A percentile compares a stretch with the other conserved stretches of the same genome.
These are phyloP conservation scores for Agrocybe praecox DNA, from an alignment of 768 basidiomycete species.

Conservation along the genomic window DNA sequence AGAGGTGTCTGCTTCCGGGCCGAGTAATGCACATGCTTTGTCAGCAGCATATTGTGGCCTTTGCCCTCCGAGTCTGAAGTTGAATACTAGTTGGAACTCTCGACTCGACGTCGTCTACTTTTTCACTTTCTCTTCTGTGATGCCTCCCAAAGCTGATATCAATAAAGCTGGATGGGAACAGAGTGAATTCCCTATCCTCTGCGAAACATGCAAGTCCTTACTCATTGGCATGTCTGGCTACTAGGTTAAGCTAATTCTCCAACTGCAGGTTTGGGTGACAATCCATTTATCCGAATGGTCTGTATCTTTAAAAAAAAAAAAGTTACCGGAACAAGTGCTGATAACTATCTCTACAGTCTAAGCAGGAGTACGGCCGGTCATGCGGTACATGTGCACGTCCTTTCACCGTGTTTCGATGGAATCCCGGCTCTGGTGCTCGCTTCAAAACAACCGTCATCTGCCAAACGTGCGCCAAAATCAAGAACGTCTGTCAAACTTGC, in stretches of 20 bases:
- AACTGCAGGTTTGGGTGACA: constrained; percentile 75
- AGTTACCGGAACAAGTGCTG: background rate
- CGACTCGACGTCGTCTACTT: background rate
- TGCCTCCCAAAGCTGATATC: constrained; percentile 79
- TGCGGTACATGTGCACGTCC: constrained; percentile 98
- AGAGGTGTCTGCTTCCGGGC: background rate
- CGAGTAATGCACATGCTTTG: background rate
- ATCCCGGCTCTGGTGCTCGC: constrained; percentile 89
- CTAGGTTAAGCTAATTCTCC: constrained; percentile 1
- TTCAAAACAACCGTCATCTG: constrained; percentile 98
- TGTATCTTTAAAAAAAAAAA: background rate
- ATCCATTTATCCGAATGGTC: constrained; percentile 93
- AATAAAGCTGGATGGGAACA: constrained; percentile 96
- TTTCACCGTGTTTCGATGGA: constrained; percentile 98
- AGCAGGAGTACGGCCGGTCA: constrained; percentile 94
- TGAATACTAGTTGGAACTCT: background rate
- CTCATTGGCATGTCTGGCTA: constrained; percentile 2
- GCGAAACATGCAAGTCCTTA: constrained; percentile 80
- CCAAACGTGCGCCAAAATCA: constrained; percentile 95
- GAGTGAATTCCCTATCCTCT: constrained; percentile 91
- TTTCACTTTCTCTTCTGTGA: constrained; percentile 5
- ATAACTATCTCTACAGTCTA: constrained; percentile 60
- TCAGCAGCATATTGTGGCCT: constrained; percentile 2
- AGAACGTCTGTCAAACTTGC: constrained; percentile 98
- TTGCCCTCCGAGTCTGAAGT: background rate